Evolutionary conservation across 257 asterid species (phyloP), one percentile per base, ranked within the genome.

Genomic region (Fraxinus quadrangulata): DNA sequence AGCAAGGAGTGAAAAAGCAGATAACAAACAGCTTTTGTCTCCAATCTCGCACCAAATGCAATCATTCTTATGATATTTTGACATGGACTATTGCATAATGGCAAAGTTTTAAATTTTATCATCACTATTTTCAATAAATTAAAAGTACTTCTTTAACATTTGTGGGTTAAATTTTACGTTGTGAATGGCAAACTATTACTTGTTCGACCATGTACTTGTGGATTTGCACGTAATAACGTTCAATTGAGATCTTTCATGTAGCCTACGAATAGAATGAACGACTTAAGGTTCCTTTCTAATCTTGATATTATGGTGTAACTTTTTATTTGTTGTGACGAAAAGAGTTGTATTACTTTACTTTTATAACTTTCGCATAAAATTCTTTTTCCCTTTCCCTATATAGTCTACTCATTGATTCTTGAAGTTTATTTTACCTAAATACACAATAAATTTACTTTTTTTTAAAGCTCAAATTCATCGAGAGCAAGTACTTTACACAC

Each of bases 1-100:
- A 63, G 69, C 34, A 63, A 63, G 69, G 69, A 26, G 69, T 63
- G 19, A 63, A 63, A 56, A 63, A 24, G 69, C 69, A 63, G 17
- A 63, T 11, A 3, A 26, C 2, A 26, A 10, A n/a, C 17, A 12
- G 34, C 36, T 63, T 63, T 63, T 63, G 69, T 63, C 69, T 12
- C 36, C 69, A 63, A 63, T 26, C 19, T 63, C 69, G 4, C 69
- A 26, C 69, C 69, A 26, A 24, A 24, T 26, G 34, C 5, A 63
- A 63, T 63, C 69, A 63, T 23, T 63, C 69, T 23, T 9, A 23
- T 6, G n/a, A 47, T 16, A 47, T 47, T 14, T 47, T 47, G 31
- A n/a, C 26, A 59, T 59, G 67, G 28, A 59, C 67, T 59, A 0
- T 59, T 59, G 67, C 67, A 59, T 21, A 21, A 59, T 63, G 19